Percentiles rank a stretch among this genome's conserved stretches.
Conservation (phyloP, 352 stramenopile genomes). For the Peronospora farinosa region DNA sequence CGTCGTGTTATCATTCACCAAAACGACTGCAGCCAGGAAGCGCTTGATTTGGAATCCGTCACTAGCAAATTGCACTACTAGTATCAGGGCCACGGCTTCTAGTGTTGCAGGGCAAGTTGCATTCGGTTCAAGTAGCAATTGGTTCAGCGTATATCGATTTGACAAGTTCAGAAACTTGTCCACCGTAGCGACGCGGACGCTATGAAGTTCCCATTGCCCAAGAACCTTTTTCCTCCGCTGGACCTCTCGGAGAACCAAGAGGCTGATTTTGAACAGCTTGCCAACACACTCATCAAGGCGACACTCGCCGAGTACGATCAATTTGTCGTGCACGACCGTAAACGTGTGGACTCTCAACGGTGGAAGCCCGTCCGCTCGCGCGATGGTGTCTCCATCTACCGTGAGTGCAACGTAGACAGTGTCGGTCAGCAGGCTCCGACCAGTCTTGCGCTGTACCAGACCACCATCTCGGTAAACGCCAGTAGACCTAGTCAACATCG, state of each 20-base stretch:
- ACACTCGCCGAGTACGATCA: constrained; percentile 45
- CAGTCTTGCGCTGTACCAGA: constrained; percentile 25
- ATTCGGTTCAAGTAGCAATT: too few relatives aligned
- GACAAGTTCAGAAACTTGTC: too few relatives aligned
- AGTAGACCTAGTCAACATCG: constrained; percentile 24
- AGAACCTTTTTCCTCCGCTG: constrained; percentile 41
- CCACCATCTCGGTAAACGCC: constrained; percentile 14
- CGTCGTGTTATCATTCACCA: constrained; percentile 23
- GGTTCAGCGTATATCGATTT: too few relatives aligned
- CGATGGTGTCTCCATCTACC: constrained; percentile 43
- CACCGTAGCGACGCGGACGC: neutral
- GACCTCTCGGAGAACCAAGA: constrained; percentile 37
- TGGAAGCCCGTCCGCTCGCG: constrained; percentile 41
- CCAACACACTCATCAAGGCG: constrained; percentile 41
- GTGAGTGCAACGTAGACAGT: constrained; percentile 23
- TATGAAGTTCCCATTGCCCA: constrained; percentile 54
- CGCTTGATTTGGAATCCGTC: constrained; percentile 3
- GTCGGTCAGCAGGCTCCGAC: constrained; percentile 14
- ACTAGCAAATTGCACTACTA: constrained; percentile 16
- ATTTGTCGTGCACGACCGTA: constrained; percentile 33
- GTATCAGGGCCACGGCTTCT: constrained; percentile 5
- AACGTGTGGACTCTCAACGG: constrained; percentile 29
- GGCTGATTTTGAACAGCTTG: constrained; percentile 41
- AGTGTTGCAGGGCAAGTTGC: neutral
- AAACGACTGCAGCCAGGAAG: constrained; percentile 20